Conservation (phyloP, 1,139 yeast genomes). For the Candida glucosophila region DNA sequence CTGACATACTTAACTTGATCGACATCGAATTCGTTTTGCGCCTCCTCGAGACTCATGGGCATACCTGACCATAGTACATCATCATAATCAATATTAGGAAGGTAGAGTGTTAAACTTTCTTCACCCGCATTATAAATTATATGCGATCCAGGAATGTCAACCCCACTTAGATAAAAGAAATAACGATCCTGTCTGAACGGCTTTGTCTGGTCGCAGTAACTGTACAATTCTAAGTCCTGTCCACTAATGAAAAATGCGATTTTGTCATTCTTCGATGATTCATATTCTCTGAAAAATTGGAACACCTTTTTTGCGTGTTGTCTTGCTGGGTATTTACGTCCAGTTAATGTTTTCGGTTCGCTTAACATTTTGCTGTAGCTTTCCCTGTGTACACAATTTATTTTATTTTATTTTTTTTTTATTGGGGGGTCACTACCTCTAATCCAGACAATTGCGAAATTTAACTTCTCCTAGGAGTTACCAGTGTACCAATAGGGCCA, state of each 20-base stretch:
- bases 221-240: slow-evolving; percentile 49
- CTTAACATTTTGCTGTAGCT: no score
- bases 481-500: no score
- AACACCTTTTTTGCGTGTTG: slow-evolving; percentile 53
- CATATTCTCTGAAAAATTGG: slow-evolving; percentile 18
- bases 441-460: no score
- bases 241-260: slow-evolving; percentile 57
- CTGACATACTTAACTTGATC: slow-evolving; percentile 65
- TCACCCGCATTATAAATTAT: slow-evolving; percentile 47
- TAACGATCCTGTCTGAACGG: slow-evolving; percentile 86
- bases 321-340: slow-evolving; percentile 65
- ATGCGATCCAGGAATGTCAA: slow-evolving; percentile 69
- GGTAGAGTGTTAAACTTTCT: slow-evolving; percentile 59
- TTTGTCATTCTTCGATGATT: slow-evolving; percentile 8
- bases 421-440: no score
- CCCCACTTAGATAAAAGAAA: slow-evolving; percentile 84
- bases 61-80: slow-evolving; percentile 96
- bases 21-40: slow-evolving; percentile 58
- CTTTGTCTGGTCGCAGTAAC: slow-evolving; percentile 73
- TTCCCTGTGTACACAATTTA: no score
- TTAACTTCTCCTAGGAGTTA: no score
- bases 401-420: no score
- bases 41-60: slow-evolving; percentile 66
- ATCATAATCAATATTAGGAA: slow-evolving; percentile 78
- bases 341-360: slow-evolving; percentile 11